These are phyloP conservation scores for Fonsecaea multimorphosa DNA, from an alignment of 2,329 filamentous ascomycete species.

Conservation along the genomic window DNA sequence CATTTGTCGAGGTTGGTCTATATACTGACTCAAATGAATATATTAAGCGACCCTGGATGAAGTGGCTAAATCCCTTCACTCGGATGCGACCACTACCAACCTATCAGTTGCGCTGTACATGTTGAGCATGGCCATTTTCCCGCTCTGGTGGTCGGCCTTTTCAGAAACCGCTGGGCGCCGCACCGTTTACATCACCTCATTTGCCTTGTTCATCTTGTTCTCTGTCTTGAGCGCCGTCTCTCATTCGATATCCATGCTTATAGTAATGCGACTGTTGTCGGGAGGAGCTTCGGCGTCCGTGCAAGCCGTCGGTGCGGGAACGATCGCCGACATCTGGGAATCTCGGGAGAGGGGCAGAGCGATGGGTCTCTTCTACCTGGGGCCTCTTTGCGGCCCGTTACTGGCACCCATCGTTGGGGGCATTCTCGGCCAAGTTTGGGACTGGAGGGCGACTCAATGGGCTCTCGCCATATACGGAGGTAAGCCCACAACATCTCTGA, in stretches of 20 bases:
- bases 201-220: conserved; percentile 73
- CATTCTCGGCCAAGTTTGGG: conserved; percentile 68
- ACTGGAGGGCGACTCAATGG: conserved; percentile 80
- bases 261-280: conserved; percentile 74
- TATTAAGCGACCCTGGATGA: conserved; percentile 68
- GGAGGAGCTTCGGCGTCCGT: conserved; percentile 81
- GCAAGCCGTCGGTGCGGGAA: conserved; percentile 82
- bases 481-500: conserved; percentile 28
- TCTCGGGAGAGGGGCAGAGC: conserved; percentile 72
- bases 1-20: background rate
- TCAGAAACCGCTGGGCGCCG: conserved; percentile 74
- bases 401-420: conserved; percentile 79
- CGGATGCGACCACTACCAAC: conserved; percentile 71
- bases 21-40: background rate
- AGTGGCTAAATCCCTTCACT: conserved; percentile 67
- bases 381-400: conserved; percentile 75
- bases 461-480: conserved; percentile 73
- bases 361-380: conserved; percentile 85
- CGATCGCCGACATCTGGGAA: conserved; percentile 82
- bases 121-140: conserved; percentile 82
- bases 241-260: conserved; percentile 74
- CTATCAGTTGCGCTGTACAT: conserved; percentile 80
- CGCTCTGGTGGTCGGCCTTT: conserved; percentile 85
- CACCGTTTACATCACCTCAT: conserved; percentile 78
- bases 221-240: conserved; percentile 72